Evolutionary conservation across 2,329 filamentous ascomycete genomes (phyloP), one percentile per base, ranked within the genome.

Genomic region (Epichloe sibirici): DNA sequence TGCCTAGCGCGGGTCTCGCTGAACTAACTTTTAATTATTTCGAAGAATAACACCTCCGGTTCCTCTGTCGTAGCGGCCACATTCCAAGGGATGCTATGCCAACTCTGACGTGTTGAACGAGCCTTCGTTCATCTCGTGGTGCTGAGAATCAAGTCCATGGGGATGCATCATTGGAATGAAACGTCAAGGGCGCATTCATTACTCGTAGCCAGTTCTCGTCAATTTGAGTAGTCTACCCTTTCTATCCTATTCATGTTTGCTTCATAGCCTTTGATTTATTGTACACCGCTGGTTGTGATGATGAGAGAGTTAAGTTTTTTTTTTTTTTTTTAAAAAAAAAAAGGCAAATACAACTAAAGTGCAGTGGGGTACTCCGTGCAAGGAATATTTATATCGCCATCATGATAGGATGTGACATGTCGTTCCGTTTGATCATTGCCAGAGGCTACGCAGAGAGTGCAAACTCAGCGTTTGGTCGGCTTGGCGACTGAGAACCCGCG

Each of bases 1-100:
- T 40, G 31, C 11, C 60, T 62, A 57, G 17, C 11, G n/a, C 46
- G 17, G 57, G 52, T 62, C 63, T 62, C 59, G 63, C 57, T 23
- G 42, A 44, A 5, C 12, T 13, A 23, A 17, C n/a, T 17, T 17
- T 17, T 17, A 17, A 1, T 17, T 17, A 17, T 17, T 17, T 17
- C 17, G 17, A 17, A 17, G 17, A 17, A 23, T 23, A 11, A 9
- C 8, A 11, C 28, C 8, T 31, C 28, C 8, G 8, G 8, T 4
- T 4, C 23, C 23, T 23, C 23, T 23, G 23, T 23, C 23, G 23
- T 23, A 4, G 23, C 3, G 23, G 1, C 23, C 3, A 23, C 23
- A 23, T 23, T 3, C 23, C 23, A 23, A 23, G 23, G 23, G 23
- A 23, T 23, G 23, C 23, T 23, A 31, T 31, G 28, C 28, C 1